Evolutionary conservation across 2,329 filamentous ascomycete species (phyloP).

Genomic region (Arthrobotrys megalospora): DNA sequence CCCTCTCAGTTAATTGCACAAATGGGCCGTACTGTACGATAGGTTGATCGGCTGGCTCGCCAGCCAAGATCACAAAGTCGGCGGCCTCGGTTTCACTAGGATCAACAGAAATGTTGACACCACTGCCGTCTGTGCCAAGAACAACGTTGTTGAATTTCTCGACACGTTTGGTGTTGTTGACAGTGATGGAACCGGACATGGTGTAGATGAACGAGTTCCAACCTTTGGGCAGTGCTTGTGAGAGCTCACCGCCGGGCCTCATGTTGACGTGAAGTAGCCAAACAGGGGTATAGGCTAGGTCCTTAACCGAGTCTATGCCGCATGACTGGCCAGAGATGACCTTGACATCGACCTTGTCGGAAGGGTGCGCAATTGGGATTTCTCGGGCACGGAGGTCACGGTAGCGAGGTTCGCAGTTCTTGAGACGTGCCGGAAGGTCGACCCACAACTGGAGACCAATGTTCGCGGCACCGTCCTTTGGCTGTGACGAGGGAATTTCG

Average conservation of each 20-base stretch:
- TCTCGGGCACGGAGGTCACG: constrained; percentile 84
- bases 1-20: constrained; percentile 80
- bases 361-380: constrained; percentile 78
- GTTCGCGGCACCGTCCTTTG: constrained; percentile 80
- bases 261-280: constrained; percentile 91
- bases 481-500: constrained; percentile 89
- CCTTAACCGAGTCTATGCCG: constrained; percentile 87
- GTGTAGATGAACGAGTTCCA: constrained; percentile 95
- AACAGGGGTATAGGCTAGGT: constrained; percentile 96
- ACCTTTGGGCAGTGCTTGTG: constrained; percentile 80
- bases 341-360: constrained; percentile 84
- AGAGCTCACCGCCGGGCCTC: constrained; percentile 81
- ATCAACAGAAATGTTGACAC: constrained; percentile 79
- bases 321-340: constrained; percentile 90
- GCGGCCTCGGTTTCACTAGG: constrained; percentile 75
- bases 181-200: constrained; percentile 79
- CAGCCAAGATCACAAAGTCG: constrained; percentile 80
- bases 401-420: constrained; percentile 91
- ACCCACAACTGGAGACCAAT: constrained; percentile 96
- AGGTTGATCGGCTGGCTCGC: constrained; percentile 83
- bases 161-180: constrained; percentile 73
- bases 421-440: constrained; percentile 84
- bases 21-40: constrained; percentile 89
- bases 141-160: constrained; percentile 88
- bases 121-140: constrained; percentile 84